phyloP scores from a whole-genome alignment of 352 stramenopile genomes.

The Pythium angustatum region DNA sequence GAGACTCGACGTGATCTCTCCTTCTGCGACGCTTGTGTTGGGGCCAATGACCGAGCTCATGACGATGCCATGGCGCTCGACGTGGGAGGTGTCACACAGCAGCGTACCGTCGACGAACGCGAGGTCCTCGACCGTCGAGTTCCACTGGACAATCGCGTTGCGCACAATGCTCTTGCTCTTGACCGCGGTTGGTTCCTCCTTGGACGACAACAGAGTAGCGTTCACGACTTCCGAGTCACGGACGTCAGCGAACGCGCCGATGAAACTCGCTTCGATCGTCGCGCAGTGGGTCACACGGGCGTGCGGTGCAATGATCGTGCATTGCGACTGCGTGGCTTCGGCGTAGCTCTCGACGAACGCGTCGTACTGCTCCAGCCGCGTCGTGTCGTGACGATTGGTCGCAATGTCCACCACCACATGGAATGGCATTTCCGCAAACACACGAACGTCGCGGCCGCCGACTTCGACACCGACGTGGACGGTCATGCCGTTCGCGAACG shows the following conservation, averaged over 20 bases:
- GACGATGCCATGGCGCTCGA: slow-evolving; percentile 84
- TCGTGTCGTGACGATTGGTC: slow-evolving; percentile 38
- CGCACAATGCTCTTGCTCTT: slow-evolving; percentile 63
- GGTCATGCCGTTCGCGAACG: slow-evolving; percentile 56
- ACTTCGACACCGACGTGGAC: slow-evolving; percentile 84
- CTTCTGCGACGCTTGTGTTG: slow-evolving; percentile 86
- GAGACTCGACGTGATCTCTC: slow-evolving; percentile 90
- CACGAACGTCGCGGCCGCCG: slow-evolving; percentile 65
- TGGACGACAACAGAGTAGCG: slow-evolving; percentile 68
- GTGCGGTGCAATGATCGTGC: slow-evolving; percentile 53
- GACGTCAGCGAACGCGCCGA: slow-evolving; percentile 59
- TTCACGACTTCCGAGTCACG: slow-evolving; percentile 62
- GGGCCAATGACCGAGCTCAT: slow-evolving; percentile 85
- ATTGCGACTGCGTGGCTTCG: slow-evolving; percentile 34
- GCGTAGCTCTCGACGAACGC: slow-evolving; percentile 57
- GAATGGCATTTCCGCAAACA: slow-evolving; percentile 79
- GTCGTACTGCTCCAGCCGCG: slow-evolving; percentile 51
- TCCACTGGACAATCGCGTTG: slow-evolving; percentile 72
- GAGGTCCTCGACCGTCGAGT: slow-evolving; percentile 56
- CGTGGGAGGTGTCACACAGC: slow-evolving; percentile 75
- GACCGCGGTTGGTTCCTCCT: slow-evolving; percentile 44
- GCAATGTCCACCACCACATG: slow-evolving; percentile 44
- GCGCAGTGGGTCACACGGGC: slow-evolving; percentile 63
- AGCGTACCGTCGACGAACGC: slow-evolving; percentile 71
- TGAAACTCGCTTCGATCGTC: slow-evolving; percentile 61